phyloP scores from a whole-genome alignment of 2,329 filamentous ascomycete species.

The Teratosphaeria nubilosa region DNA sequence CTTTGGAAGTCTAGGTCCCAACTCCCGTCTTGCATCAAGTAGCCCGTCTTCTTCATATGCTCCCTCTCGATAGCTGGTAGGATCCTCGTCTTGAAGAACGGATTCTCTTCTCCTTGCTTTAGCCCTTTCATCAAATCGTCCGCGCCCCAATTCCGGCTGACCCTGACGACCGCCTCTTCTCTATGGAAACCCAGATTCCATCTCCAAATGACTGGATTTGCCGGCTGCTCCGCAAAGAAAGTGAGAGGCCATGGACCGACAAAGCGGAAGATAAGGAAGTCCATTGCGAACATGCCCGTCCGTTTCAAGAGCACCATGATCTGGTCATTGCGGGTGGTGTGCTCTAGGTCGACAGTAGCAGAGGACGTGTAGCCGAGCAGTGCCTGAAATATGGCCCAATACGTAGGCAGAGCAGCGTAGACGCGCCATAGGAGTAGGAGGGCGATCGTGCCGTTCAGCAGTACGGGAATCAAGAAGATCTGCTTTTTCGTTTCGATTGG shows the following conservation, averaged over 20 bases:
- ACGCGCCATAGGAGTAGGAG: conserved; percentile 57
- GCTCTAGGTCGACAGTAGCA: conserved; percentile 51
- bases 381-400: conserved; percentile 56
- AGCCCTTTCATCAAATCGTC: conserved; percentile 44
- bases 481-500: conserved; percentile 64
- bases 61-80: conserved; percentile 58
- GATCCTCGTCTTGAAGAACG: conserved; percentile 52
- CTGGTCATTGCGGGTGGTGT: conserved; percentile 48
- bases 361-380: conserved; percentile 57
- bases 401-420: conserved; percentile 60
- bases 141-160: conserved; percentile 63
- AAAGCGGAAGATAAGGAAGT: conserved; percentile 49
- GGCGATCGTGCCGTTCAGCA: conserved; percentile 62
- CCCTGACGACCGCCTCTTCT: conserved; percentile 70
- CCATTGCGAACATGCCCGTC: conserved; percentile 57
- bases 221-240: conserved; percentile 51
- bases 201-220: conserved; percentile 62
- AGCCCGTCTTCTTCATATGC: conserved; percentile 72
- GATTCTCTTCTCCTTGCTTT: conserved; percentile 43
- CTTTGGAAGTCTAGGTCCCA: conserved; percentile 81
- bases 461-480: conserved; percentile 69
- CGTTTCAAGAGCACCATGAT: conserved; percentile 49
- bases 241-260: conserved; percentile 38
- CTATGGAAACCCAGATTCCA: conserved; percentile 64
- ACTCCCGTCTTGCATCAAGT: conserved; percentile 70